These are phyloP conservation scores for Aegilops speltoides DNA, from an alignment of 176 grass and related monocot genomes.

Conservation along the genomic window DNA sequence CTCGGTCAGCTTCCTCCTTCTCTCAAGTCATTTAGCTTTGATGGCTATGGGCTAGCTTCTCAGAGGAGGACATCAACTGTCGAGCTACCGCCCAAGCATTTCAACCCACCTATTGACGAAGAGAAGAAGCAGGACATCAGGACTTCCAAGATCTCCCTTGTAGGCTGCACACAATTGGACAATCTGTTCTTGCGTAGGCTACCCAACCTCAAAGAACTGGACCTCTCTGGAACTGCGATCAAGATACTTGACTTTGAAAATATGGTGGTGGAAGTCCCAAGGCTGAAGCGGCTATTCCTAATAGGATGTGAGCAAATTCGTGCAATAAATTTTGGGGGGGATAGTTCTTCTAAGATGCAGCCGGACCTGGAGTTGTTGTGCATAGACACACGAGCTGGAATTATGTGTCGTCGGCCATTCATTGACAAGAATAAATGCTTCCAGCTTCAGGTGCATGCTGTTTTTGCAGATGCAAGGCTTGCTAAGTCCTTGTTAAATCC, in stretches of 20 bases:
- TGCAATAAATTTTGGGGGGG: background rate
- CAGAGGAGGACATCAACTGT: background rate
- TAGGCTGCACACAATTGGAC: background rate
- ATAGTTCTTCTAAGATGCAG: no score
- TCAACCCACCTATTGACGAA: accelerated
- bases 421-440: background rate
- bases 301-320: background rate
- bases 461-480: no score
- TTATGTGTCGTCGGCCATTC: background rate
- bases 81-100: background rate
- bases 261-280: background rate
- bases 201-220: background rate
- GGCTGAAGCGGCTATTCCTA: background rate
- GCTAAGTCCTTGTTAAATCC: no score
- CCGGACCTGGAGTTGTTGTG: background rate
- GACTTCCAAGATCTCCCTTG: background rate
- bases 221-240: background rate
- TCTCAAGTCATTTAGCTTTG: background rate
- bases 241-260: background rate
- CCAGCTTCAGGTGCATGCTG: no score
- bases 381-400: background rate
- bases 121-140: background rate
- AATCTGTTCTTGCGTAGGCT: background rate
- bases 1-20: background rate
- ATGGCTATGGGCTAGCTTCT: background rate